Evolutionary conservation across 108 stramenopile genomes (phyloP).

Genomic region (Skeletonema menzelii): DNA sequence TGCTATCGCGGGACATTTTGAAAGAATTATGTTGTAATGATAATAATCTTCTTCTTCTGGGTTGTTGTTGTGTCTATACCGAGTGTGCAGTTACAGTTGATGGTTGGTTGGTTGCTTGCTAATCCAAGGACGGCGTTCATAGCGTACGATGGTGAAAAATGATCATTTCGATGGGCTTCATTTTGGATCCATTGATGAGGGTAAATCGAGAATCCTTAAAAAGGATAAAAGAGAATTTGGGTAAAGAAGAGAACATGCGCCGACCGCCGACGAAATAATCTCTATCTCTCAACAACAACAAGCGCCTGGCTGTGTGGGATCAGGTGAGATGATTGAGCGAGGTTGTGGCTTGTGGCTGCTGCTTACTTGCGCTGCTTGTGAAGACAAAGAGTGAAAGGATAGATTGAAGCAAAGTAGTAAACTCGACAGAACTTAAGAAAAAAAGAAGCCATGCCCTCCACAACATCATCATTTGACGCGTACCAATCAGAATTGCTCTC

Average conservation of each 20-base stretch:
- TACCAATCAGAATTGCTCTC: not conserved
- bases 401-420: not conserved
- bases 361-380: too few relatives aligned
- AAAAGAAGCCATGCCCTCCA: not conserved
- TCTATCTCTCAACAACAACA: not conserved
- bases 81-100: not conserved
- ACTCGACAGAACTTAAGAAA: not conserved
- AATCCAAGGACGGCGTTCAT: not conserved
- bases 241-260: not conserved
- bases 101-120: not conserved
- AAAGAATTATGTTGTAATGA: too few relatives aligned
- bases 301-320: too few relatives aligned
- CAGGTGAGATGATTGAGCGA: too few relatives aligned
- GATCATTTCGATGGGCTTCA: not conserved
- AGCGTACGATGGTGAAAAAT: too few relatives aligned
- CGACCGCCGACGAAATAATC: not conserved
- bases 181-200: not conserved
- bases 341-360: too few relatives aligned
- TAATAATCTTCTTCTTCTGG: too few relatives aligned
- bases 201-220: not conserved
- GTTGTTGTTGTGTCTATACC: not conserved
- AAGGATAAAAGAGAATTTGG: not conserved
- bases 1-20: constrained; percentile 40
- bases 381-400: not conserved
- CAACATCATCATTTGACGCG: not conserved